phyloP scores from a whole-genome alignment of 192 early-diverging fungal genomes.

The Coemansia sp. region DNA sequence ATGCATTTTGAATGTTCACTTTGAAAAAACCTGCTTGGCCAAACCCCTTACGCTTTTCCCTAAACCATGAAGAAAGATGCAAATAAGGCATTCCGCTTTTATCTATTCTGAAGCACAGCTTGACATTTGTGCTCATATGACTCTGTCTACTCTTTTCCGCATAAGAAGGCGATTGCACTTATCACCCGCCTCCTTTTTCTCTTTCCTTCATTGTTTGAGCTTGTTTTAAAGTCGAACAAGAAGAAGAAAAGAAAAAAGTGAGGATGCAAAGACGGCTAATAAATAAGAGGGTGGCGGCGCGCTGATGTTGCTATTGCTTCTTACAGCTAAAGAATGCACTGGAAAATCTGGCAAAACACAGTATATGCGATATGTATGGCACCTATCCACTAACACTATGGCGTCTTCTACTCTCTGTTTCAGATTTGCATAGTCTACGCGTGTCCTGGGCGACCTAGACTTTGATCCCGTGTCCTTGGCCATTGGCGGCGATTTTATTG shows the following conservation, averaged over 20 bases:
- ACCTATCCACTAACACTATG: constrained; percentile 13
- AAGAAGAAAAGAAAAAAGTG: background rate
- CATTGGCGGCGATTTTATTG: constrained; percentile 77
- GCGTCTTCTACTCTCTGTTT: background rate
- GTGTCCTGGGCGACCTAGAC: constrained; percentile 68
- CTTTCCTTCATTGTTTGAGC: background rate
- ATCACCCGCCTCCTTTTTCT: background rate
- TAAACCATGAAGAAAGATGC: too few relatives aligned
- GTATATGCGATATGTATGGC: constrained; percentile 5
- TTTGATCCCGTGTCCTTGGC: constrained; percentile 81
- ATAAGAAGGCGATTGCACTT: background rate
- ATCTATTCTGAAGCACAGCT: background rate
- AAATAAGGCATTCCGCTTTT: too few relatives aligned
- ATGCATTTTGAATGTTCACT: too few relatives aligned
- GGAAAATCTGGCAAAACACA: background rate
- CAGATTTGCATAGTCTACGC: constrained; percentile 43
- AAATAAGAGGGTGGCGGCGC: background rate
- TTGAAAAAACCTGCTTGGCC: too few relatives aligned
- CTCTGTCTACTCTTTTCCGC: background rate
- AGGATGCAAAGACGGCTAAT: background rate
- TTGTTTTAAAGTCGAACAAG: background rate
- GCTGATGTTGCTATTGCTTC: background rate
- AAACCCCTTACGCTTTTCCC: too few relatives aligned
- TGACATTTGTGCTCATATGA: constrained; percentile 1
- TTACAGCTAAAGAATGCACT: constrained; percentile 4